phyloP scores from a whole-genome alignment of 306 rosid genomes.

The Malus fusca region DNA sequence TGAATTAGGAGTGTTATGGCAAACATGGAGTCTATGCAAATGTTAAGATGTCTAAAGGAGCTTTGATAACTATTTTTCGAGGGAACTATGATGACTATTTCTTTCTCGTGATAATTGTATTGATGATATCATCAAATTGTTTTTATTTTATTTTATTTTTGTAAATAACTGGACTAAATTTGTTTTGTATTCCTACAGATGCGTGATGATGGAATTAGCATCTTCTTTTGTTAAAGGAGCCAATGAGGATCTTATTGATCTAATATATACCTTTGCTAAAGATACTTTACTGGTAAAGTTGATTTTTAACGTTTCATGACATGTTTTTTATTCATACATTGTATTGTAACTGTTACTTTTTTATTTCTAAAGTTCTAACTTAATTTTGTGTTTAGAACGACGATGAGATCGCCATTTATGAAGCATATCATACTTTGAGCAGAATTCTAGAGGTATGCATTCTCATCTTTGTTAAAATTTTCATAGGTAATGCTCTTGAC shows the following conservation, averaged over 20 bases:
- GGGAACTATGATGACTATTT: not conserved
- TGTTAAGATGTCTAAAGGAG: not conserved
- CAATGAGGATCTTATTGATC: slow-evolving; percentile 56
- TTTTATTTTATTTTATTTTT: not conserved
- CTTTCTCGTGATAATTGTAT: slow-evolving; percentile 7
- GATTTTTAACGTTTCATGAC: not conserved
- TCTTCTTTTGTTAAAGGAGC: slow-evolving; percentile 75
- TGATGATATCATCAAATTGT: not conserved
- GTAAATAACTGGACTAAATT: not conserved
- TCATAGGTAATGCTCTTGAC: not conserved
- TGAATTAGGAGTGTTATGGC: not conserved
- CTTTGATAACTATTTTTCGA: not conserved
- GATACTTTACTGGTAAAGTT: slow-evolving; percentile 56
- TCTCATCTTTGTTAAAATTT: not conserved
- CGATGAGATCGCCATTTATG: slow-evolving; percentile 37
- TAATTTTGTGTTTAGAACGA: slow-evolving; percentile 37
- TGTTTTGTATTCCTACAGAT: slow-evolving; percentile 36
- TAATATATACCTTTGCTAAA: slow-evolving; percentile 46
- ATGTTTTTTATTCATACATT: slow-evolving; percentile 1
- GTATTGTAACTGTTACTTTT: slow-evolving; percentile 3
- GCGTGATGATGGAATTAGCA: slow-evolving; percentile 58
- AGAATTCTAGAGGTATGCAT: slow-evolving; percentile 68
- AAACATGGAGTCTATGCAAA: not conserved
- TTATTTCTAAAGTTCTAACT: slow-evolving; percentile 6
- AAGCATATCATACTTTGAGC: slow-evolving; percentile 64